Percentiles rank a stretch among this genome's conserved stretches.
phyloP scores from a whole-genome alignment of 371 early-diverging fungal genomes.

The Mortierella sp. region DNA sequence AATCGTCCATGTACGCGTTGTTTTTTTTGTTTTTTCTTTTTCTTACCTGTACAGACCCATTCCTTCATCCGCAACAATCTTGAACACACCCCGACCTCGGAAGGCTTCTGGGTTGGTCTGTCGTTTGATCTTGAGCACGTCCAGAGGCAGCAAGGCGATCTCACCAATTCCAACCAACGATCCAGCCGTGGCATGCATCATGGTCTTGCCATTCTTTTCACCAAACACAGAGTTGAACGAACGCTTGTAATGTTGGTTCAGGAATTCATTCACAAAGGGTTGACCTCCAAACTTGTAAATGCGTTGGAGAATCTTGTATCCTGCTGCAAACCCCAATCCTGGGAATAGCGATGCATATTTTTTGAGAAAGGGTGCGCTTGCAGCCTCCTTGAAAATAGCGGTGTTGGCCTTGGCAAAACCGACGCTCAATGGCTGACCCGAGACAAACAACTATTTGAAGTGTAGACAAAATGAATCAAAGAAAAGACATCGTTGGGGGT shows the following conservation, averaged over 20 bases:
- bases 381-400: slow-evolving; percentile 71
- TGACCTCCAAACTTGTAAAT: slow-evolving; percentile 98
- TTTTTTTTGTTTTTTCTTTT: too few species aligned
- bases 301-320: slow-evolving; percentile 92
- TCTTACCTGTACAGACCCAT: slow-evolving; percentile 85
- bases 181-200: slow-evolving; percentile 97
- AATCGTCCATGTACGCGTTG: too few species aligned
- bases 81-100: slow-evolving; percentile 81
- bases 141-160: slow-evolving; percentile 91
- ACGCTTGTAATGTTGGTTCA: slow-evolving; percentile 80
- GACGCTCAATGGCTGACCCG: slow-evolving; percentile 6
- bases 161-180: slow-evolving; percentile 96
- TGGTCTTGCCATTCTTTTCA: slow-evolving; percentile 90
- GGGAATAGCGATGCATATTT: slow-evolving; percentile 96
- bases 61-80: slow-evolving; percentile 86
- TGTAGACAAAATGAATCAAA: background rate
- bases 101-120: slow-evolving; percentile 92
- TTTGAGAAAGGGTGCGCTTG: slow-evolving; percentile 65
- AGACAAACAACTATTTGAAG: background rate
- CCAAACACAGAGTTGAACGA: slow-evolving; percentile 83
- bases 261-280: slow-evolving; percentile 90
- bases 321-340: slow-evolving; percentile 95
- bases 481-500: too few species aligned
- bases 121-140: slow-evolving; percentile 95
- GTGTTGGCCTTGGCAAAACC: slow-evolving; percentile 8